phyloP scores from a whole-genome alignment of 495 filamentous ascomycete genomes.

The Tuber microsphaerosporum region DNA sequence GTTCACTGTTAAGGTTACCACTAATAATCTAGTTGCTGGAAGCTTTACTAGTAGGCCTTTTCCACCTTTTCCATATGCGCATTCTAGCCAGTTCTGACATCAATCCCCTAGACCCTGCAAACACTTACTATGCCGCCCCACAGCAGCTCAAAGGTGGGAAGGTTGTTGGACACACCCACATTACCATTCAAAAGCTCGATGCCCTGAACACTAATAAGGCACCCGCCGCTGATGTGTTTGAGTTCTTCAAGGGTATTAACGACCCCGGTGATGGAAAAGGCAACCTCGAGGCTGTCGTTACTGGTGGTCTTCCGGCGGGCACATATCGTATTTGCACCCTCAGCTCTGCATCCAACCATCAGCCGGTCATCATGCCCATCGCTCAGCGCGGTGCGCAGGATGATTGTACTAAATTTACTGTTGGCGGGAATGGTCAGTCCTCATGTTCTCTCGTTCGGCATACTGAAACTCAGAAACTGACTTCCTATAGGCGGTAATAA shows the following conservation, averaged over 20 bases:
- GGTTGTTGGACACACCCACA: slow-evolving; percentile 63
- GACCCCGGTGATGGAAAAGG: slow-evolving; percentile 60
- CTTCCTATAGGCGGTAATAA: slow-evolving; percentile 26
- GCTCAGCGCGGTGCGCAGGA: slow-evolving; percentile 66
- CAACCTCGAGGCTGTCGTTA: slow-evolving; percentile 51
- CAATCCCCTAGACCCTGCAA: slow-evolving; percentile 35
- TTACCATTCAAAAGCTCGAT: slow-evolving; percentile 58
- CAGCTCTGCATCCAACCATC: slow-evolving; percentile 60
- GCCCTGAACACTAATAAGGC: slow-evolving; percentile 49
- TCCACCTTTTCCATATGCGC: background rate
- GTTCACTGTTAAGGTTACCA: slow-evolving; percentile 56
- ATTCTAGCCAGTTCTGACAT: slow-evolving; percentile 10
- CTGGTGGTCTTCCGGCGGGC: slow-evolving; percentile 56
- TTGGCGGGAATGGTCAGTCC: slow-evolving; percentile 40
- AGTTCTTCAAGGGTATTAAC: slow-evolving; percentile 72
- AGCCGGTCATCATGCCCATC: slow-evolving; percentile 68
- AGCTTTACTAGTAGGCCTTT: slow-evolving; percentile 31
- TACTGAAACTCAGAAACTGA: slow-evolving; percentile 9
- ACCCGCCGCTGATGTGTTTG: slow-evolving; percentile 53
- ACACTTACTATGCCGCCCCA: slow-evolving; percentile 59
- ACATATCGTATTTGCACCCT: slow-evolving; percentile 65
- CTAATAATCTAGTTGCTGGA: slow-evolving; percentile 51
- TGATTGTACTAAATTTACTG: slow-evolving; percentile 60
- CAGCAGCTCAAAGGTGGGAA: slow-evolving; percentile 52
- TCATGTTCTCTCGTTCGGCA: slow-evolving; percentile 26